A percentile compares a stretch with the other conserved stretches of the same genome.
These are phyloP conservation scores for Aspergillus nidulans DNA, from an alignment of 495 filamentous ascomycete species.

Conservation along the genomic window DNA sequence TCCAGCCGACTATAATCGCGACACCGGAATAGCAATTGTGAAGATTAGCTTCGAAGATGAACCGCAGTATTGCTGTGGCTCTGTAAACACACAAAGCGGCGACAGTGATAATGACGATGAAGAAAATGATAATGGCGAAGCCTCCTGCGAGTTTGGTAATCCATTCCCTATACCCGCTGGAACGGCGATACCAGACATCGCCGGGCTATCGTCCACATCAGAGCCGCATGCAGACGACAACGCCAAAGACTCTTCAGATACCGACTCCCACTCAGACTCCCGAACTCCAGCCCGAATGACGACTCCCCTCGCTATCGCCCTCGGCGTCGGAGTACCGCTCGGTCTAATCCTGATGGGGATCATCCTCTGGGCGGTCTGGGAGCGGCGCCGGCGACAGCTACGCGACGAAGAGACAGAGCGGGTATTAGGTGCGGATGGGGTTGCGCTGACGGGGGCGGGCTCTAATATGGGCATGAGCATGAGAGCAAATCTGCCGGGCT, in stretches of 20 bases:
- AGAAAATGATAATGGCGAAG: neutral
- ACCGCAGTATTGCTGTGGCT: slow-evolving; percentile 4
- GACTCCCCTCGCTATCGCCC: neutral
- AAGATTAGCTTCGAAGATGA: neutral
- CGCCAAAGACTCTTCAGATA: neutral
- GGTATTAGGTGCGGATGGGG: too few species aligned
- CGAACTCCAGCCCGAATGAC: neutral
- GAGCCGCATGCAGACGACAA: neutral
- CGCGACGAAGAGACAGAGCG: neutral
- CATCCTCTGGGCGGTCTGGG: slow-evolving; percentile 9
- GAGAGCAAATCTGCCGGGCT: neutral
- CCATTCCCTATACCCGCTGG: neutral
- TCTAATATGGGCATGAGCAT: too few species aligned
- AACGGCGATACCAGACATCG: neutral
- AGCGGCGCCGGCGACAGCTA: slow-evolving; percentile 6
- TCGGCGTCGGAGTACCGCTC: slow-evolving; percentile 4
- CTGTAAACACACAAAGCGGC: neutral
- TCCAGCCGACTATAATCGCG: neutral
- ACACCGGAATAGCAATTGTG: neutral
- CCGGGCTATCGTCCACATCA: neutral
- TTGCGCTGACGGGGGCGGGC: too few species aligned
- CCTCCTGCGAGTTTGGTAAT: neutral
- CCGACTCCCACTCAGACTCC: neutral
- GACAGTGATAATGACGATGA: neutral
- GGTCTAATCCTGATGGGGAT: neutral